Conservation (phyloP, 352 stramenopile genomes). For the Globisporangium alternatum region DNA sequence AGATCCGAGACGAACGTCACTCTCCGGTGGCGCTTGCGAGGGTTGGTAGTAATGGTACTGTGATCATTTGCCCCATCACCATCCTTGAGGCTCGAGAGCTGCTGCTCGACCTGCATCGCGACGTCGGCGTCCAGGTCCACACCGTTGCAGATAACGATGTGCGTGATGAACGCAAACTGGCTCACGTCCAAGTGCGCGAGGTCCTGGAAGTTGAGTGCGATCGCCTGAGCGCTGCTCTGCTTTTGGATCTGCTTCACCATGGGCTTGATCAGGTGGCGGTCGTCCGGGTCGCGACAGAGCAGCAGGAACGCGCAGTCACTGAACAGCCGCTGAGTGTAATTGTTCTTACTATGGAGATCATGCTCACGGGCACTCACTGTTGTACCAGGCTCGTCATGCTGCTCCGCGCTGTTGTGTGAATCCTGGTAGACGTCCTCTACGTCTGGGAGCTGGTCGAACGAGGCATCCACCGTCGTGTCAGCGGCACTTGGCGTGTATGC, state of each 20-base stretch:
- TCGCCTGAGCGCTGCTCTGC: conserved; percentile 30
- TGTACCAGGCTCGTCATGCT: neutral
- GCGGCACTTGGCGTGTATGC: neutral
- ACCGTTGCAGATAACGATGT: conserved; percentile 61
- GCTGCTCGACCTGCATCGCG: conserved; percentile 27
- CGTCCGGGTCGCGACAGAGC: conserved; percentile 47
- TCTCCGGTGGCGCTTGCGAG: conserved; percentile 21
- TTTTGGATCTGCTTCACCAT: conserved; percentile 38
- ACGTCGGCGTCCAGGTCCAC: conserved; percentile 31
- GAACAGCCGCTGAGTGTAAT: conserved; percentile 27
- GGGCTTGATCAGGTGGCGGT: conserved; percentile 34
- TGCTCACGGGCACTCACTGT: neutral
- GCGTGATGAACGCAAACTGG: conserved; percentile 65
- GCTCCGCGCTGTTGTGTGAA: neutral
- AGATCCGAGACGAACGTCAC: conserved; percentile 66
- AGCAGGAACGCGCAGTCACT: conserved; percentile 54
- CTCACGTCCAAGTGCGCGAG: conserved; percentile 42
- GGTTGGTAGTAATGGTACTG: conserved; percentile 1
- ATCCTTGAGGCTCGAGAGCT: conserved; percentile 22
- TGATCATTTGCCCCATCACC: neutral
- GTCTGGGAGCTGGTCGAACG: neutral
- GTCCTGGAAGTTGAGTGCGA: conserved; percentile 48
- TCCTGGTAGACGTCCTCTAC: neutral
- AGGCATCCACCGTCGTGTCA: neutral
- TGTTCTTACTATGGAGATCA: neutral